Evolutionary conservation across 768 basidiomycete genomes (phyloP), one percentile per base, ranked within the genome.

Genomic region (Leccinellum albellum): DNA sequence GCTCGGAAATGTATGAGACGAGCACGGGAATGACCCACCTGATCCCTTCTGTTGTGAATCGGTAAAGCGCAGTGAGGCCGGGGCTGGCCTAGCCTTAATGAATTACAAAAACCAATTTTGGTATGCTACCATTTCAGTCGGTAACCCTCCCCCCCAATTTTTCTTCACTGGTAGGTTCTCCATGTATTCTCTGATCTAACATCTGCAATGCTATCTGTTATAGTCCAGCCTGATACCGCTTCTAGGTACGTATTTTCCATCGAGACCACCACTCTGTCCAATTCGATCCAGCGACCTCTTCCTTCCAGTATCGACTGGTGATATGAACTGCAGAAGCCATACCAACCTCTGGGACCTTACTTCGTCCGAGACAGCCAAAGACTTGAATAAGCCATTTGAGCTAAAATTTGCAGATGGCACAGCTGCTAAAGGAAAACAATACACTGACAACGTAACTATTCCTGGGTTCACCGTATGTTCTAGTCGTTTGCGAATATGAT

Each of bases 401-500:
- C 14, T 5, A 6, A 23, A 14, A 23, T 82, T 73, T 56, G 76
- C 74, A 15, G 76, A 76, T 53, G 74, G 76, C 1, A 33, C 53
- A 9, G 51, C 55, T 0, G 74, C 75, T 15, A 42, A 51, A 0
- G 79, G 77, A 13, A 57, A 66, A 14, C 66, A 73, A 48, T 81
- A 74, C 60, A 71, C 53, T 10, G 81, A 82, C 51, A 57, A 35
- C 1, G 53, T 65, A 3, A 37, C 55, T 8, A 42, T 64, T 15
- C 52, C 52, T 3, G 54, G 48, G 1, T 46, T 46, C 44, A 52
- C 17, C 0, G 64, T 62, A 51, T 12, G 60, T 52, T 20, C 12
- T 13, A 13, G 12, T n/a, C 2, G 1, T 5, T 37, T 48, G 2
- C 4, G 13, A 9, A 14, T n/a, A 4, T 26, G 14, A 17, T 20